Base-by-base conservation (phyloP, 1,139 yeast species). In the Hansenula sp. region DNA sequence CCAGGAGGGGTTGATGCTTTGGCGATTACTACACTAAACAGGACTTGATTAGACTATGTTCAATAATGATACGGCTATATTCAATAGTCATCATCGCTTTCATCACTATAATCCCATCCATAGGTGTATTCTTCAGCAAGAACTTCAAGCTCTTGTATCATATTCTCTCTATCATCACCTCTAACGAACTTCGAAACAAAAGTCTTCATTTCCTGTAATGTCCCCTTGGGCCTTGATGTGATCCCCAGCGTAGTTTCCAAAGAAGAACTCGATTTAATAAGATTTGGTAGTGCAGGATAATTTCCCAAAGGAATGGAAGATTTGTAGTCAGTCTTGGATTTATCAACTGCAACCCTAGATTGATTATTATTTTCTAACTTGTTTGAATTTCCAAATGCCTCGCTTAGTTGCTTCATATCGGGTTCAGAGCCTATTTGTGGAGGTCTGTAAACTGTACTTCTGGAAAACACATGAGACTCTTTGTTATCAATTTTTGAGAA, bases 151-250 rank as follows among this genome's bases (percentile, higher is more conserved):
- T 74, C 74, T 44, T 87, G 85, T 24, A 81, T 66, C 46, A 84
- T 55, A 46, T 84, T 91, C 32, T 77, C 82, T 47, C 85, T 73
- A 41, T 84, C 91, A 43, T 82, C 91, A n/a, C 76, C 72, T 48
- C 63, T 69, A 47, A 70, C 68, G 31, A 67, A 63, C 39, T 70
- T 68, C 0, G 71, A 59, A 1, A 83, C 74, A 31, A 71, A 58
- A 12, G 70, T 66, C 10, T 68, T 66, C 75, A 81, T 81, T 2
- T 66, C 65, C 47, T 70, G 68, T 42, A 84, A 65, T 12, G 70
- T 66, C 11, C 65, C 57, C 40, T 74, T 67, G n/a, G 81, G 63
- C 3, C 68, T 61, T 21, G 75, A 68, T 16, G 79, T 71, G 2
- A 74, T 66, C n/a, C 71, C 68, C 47, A 83, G 62, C 11, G 72